phyloP scores from a whole-genome alignment of 192 early-diverging fungal species.

The Mortierella alpina region DNA sequence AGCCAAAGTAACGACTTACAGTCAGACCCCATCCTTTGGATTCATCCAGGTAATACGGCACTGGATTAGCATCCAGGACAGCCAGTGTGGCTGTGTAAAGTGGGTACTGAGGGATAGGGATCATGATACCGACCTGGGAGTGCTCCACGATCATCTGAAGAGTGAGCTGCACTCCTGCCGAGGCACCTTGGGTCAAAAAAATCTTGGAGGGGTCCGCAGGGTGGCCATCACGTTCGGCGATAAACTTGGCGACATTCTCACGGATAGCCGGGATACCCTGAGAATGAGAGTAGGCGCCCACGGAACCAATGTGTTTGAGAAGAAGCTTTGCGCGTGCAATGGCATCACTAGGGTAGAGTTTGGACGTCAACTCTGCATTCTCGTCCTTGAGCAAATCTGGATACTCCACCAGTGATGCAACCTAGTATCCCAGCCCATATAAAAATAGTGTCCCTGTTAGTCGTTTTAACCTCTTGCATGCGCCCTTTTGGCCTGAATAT shows the following conservation, averaged over 20 bases:
- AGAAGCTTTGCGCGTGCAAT: slow-evolving; percentile 85
- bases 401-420: slow-evolving; percentile 89
- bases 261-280: slow-evolving; percentile 89
- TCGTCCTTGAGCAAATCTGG: slow-evolving; percentile 78
- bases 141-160: slow-evolving; percentile 87
- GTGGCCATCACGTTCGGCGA: slow-evolving; percentile 93
- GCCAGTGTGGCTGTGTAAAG: slow-evolving; percentile 95
- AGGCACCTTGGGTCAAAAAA: slow-evolving; percentile 94
- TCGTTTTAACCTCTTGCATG: slow-evolving; percentile 7
- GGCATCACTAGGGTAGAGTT: slow-evolving; percentile 87
- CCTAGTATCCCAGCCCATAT: slow-evolving; percentile 56
- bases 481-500: slow-evolving; percentile 65
- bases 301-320: slow-evolving; percentile 74
- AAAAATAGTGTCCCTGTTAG: slow-evolving; percentile 1
- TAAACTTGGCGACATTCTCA: slow-evolving; percentile 90
- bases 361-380: slow-evolving; percentile 60
- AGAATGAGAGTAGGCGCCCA: slow-evolving; percentile 95
- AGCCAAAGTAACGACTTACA: slow-evolving; percentile 31
- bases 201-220: slow-evolving; percentile 86
- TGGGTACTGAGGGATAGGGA: slow-evolving; percentile 99
- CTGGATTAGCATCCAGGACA: slow-evolving; percentile 84
- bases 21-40: slow-evolving; percentile 84
- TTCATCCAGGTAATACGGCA: slow-evolving; percentile 95
- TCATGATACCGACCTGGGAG: slow-evolving; percentile 93
- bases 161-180: slow-evolving; percentile 91